Base-by-base conservation (phyloP, 2,329 filamentous ascomycete genomes). In the Apiospora aurea region DNA sequence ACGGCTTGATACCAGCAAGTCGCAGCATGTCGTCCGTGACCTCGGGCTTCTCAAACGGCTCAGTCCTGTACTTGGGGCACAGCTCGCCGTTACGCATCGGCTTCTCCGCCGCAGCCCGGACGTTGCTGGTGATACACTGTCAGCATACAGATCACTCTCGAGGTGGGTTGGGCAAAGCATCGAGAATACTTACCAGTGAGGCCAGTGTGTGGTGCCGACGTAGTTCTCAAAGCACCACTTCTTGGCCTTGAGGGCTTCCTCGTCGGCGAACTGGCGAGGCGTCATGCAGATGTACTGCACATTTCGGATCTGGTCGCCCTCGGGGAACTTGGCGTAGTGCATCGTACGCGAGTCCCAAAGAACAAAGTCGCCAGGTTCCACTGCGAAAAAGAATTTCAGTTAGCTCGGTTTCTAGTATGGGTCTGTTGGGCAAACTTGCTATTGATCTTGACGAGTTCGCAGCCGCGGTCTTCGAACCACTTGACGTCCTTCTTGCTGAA, bases 301-400 rank as follows among this genome's bases (percentile, higher is more conserved):
- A 29, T 80, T 75, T 14, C 82, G 77, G 70, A 83, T 79, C 41
- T 80, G 78, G 24, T 82, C 74, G 7, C 78, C 79, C 69, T 82
- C 79, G 13, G 82, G 80, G 8, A 82, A 72, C 14, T 75, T 73
- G 44, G 79, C 80, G 74, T 83, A 87, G 76, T 88, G 86, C 69
- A 87, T 83, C 0, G 68, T 84, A 3, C 86, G 78, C 4, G 82
- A 83, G 72, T 86, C 85, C 85, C 84, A 85, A 6, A 86, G 77
- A 8, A 85, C 79, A 72, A 85, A 76, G 71, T 85, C 84, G 5
- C 84, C 84, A 11, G 83, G 81, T 21, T 83, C 84, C 26, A 81
- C 57, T 64, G 10, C 14, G 4, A 4, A 21, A 14, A n/a, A n/a
- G n/a, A 2, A 14, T 14, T n/a, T 4, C 4, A 13, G 18, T 64